Evolutionary conservation across 495 filamentous ascomycete species (phyloP).

Genomic region (Lasiosphaeris hirsuta): DNA sequence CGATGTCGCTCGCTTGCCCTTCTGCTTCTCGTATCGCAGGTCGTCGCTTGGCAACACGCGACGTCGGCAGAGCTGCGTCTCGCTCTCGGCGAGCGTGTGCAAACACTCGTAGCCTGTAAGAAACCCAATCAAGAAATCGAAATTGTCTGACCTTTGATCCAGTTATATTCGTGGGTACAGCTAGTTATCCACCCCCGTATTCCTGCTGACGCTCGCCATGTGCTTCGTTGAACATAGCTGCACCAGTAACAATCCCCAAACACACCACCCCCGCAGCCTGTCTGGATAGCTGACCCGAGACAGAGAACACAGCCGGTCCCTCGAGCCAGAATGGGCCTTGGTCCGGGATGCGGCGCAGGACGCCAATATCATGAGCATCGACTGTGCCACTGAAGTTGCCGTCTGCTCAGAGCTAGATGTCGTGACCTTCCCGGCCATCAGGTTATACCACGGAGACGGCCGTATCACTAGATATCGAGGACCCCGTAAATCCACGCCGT

Average conservation of each 20-base stretch:
- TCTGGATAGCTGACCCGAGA: neutral
- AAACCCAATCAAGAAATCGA: neutral
- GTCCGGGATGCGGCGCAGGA: constrained; percentile 26
- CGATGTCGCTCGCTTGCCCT: neutral
- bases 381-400: constrained; percentile 34
- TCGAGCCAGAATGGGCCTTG: constrained; percentile 36
- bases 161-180: constrained; percentile 13
- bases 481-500: constrained; percentile 32
- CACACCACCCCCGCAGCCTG: too few species aligned
- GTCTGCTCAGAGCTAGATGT: constrained; percentile 37
- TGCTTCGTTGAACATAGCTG: too few species aligned
- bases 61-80: neutral
- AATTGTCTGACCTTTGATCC: neutral
- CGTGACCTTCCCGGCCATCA: constrained; percentile 42
- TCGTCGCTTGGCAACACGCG: constrained; percentile 5
- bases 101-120: constrained; percentile 11
- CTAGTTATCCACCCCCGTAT: too few species aligned
- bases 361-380: constrained; percentile 31
- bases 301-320: constrained; percentile 29
- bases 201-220: too few species aligned
- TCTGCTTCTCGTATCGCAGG: neutral
- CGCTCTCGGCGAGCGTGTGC: neutral
- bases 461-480: constrained; percentile 35
- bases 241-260: too few species aligned
- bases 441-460: constrained; percentile 35